Base-by-base conservation (phyloP, 768 basidiomycete species). In the Tylopilus intermedius region DNA sequence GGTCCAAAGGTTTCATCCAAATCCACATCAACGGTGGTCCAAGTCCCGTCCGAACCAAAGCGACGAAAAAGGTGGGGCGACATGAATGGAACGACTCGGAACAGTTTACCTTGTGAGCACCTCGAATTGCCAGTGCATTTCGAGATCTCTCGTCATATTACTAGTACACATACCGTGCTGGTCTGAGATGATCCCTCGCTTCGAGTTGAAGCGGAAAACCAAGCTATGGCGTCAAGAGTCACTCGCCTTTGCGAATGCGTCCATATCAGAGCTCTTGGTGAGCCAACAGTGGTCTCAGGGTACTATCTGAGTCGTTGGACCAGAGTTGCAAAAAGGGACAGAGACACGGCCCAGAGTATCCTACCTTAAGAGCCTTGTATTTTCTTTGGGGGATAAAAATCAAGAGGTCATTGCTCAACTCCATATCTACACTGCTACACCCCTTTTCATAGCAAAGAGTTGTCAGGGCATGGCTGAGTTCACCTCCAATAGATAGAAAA, bases 1-100 rank as follows among this genome's bases (percentile, higher is more conserved):
- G 65, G 65, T 58, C 59, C 8, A 66, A 63, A 29, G 65, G 59
- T 22, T 67, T 61, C 41, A 48, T 66, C 18, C 39, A 56, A 21
- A 57, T 66, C 15, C 44, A 51, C 32, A 51, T 66, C 22, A 59
- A 65, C 39, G 50, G 24, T 21, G 55, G 56, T 24, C 2, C 58
- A 1, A 62, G 47, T 49, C 4, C 46, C 3, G 24, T 56, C 2
- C 55, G 49, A 8, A 67, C 61, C 4, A 56, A 27, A 11, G 8
- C 45, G 5, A 62, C 63, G n/a, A 62, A 55, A 45, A 60, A 7
- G 6, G 47, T 58, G 2, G 62, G 62, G 5, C 21, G 39, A n/a
- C 47, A 58, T 37, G 57, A 62, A 30, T 64, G 64, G 64, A 57
- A 40, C 8, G n/a, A n/a, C n/a, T n/a, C n/a, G n/a, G 57, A 67